Evolutionary conservation across 2,329 filamentous ascomycete genomes (phyloP), one percentile per base, ranked within the genome.

Genomic region (Penicillium sp.): DNA sequence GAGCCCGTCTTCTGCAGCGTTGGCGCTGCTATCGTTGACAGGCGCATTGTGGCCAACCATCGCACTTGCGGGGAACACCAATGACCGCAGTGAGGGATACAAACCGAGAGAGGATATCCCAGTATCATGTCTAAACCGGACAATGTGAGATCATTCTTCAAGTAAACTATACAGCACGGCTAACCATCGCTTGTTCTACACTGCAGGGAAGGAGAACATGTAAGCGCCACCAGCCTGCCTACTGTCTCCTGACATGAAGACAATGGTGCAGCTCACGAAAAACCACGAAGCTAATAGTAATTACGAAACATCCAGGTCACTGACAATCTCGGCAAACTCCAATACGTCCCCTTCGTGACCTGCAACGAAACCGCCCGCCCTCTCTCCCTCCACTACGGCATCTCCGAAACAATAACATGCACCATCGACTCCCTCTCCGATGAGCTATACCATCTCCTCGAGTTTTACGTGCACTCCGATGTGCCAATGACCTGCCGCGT

Each of bases 391-490:
- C 83, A 85, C 73, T 97, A 96, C 78, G 92, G 92, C 72, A 77
- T 89, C 63, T 73, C 74, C 42, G 72, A 77, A 72, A 91, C 96
- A 44, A 76, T 84, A 59, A 80, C 76, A 41, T 80, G 79, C 66
- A 79, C 83, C 43, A 78, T 82, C 57, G 72, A 76, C 55, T 73
- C 75, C 30, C 77, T 82, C 10, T 75, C 80, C 30, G 83, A 84
- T 57, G 73, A 81, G 2, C 74, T 81, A 35, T 79, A 84, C 61
- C 83, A 85, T 63, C 67, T 83, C 25, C 61, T 82, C 40, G 71
- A 97, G 78, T 97, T 97, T 82, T 97, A 97, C 82, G 88, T 97
- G 73, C 94, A 97, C 81, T 91, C 89, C 78, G 94, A 99, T 76
- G 92, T 91, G 17, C 94, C 94, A 10, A 82, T 97, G 47, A 87